These are phyloP conservation scores for Myxozyma geophila DNA, from an alignment of 805 yeast species.

Conservation along the genomic window DNA sequence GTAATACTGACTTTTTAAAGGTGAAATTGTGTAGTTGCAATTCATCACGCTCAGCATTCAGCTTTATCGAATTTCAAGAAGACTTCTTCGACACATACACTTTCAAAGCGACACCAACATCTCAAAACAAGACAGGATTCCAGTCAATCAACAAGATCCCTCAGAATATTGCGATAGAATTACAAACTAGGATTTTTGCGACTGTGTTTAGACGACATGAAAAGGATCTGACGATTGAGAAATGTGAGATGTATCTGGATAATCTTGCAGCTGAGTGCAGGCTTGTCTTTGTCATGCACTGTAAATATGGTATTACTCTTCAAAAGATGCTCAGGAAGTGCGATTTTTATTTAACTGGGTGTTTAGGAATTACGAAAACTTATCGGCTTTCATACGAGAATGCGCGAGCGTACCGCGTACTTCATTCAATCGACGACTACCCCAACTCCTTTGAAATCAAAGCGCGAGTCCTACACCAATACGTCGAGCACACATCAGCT, in stretches of 20 bases:
- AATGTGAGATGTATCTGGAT: conserved; percentile 28
- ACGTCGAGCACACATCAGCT: conserved; percentile 32
- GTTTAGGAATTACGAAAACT: conserved; percentile 29
- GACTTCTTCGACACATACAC: conserved; percentile 19
- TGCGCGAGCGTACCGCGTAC: conserved; percentile 23
- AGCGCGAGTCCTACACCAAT: conserved; percentile 23
- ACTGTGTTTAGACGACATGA: conserved; percentile 33
- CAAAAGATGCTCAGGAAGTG: not conserved
- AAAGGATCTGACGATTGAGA: conserved; percentile 25
- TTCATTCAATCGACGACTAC: conserved; percentile 28
- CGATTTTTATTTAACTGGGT: not conserved
- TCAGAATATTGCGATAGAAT: conserved; percentile 12
- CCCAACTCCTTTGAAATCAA: conserved; percentile 22
- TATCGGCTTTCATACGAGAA: conserved; percentile 25
- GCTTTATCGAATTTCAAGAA: conserved; percentile 13
- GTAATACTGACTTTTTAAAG: not conserved
- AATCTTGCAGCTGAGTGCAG: conserved; percentile 20
- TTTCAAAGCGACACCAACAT: conserved; percentile 1
- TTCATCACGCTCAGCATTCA: conserved; percentile 24
- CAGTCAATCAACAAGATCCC: conserved; percentile 1
- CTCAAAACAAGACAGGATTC: not conserved
- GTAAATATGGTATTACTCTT: conserved; percentile 22
- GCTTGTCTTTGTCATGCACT: conserved; percentile 20
- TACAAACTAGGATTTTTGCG: conserved; percentile 27
- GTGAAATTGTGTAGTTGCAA: conserved; percentile 21